These are phyloP conservation scores for Metarhizium robertsii DNA, from an alignment of 2,329 filamentous ascomycete species.

Conservation along the genomic window DNA sequence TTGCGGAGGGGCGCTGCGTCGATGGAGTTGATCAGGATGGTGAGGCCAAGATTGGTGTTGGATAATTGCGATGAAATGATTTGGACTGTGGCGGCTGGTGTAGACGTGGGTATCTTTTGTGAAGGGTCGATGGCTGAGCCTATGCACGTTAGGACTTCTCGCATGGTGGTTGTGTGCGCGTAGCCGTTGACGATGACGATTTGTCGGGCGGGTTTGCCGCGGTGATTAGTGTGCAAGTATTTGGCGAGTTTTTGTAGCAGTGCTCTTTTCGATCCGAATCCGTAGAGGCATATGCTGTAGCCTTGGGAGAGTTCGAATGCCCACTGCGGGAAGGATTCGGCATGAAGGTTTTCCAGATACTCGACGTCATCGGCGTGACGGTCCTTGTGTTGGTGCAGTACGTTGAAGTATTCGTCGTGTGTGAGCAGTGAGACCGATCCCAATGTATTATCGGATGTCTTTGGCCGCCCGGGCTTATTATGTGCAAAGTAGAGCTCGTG, in stretches of 20 bases:
- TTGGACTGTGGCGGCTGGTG: conserved; percentile 60
- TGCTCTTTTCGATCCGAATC: conserved; percentile 78
- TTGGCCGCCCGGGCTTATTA: conserved; percentile 69
- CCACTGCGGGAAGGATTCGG: conserved; percentile 84
- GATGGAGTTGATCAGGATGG: conserved; percentile 75
- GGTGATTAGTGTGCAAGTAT: conserved; percentile 41
- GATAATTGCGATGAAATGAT: conserved; percentile 53
- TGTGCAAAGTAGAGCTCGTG: conserved; percentile 93
- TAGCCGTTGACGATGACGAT: conserved; percentile 89
- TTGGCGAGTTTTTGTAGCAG: conserved; percentile 69
- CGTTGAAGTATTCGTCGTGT: conserved; percentile 82
- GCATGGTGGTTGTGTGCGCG: conserved; percentile 52
- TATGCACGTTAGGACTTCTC: conserved; percentile 62
- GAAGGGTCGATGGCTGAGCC: conserved; percentile 49
- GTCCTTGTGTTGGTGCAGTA: conserved; percentile 53
- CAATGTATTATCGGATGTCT: conserved; percentile 82
- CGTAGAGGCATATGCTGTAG: conserved; percentile 86
- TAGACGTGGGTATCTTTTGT: conserved; percentile 45
- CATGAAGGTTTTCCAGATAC: conserved; percentile 66
- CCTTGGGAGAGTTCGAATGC: conserved; percentile 77
- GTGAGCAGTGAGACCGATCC: conserved; percentile 67
- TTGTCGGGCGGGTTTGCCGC: conserved; percentile 23
- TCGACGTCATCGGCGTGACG: conserved; percentile 61
- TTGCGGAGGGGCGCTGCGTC: conserved; percentile 72
- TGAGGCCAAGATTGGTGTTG: conserved; percentile 37